These are phyloP conservation scores for Ruellia speciosa DNA, from an alignment of 305 asterid species.

Conservation along the genomic window DNA sequence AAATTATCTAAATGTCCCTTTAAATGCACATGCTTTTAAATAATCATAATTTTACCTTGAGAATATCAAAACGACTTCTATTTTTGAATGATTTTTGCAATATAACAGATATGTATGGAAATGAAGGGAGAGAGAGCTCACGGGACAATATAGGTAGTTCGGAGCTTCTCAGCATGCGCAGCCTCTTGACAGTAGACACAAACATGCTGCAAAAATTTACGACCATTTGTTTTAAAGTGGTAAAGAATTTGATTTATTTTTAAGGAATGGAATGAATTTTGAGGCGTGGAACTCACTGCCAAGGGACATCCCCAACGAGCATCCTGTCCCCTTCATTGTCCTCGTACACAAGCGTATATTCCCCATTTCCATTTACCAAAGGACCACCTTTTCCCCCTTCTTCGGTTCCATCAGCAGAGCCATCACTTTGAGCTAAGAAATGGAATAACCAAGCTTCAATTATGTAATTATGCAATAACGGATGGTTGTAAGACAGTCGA, in stretches of 20 bases:
- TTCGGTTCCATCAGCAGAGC: slow-evolving; percentile 27
- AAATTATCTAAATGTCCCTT: too few species aligned
- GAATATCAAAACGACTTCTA: too few species aligned
- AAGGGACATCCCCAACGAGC: slow-evolving; percentile 57
- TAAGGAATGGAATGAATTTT: neutral
- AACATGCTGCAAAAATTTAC: slow-evolving; percentile 9
- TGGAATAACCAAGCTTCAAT: neutral
- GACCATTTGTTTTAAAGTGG: neutral
- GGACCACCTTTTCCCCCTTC: slow-evolving; percentile 47
- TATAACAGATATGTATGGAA: too few species aligned
- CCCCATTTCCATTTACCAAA: slow-evolving; percentile 65
- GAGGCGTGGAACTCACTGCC: neutral
- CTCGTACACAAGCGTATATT: slow-evolving; percentile 86
- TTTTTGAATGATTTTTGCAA: too few species aligned
- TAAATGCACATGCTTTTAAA: too few species aligned
- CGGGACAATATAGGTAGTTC: neutral
- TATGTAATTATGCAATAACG: neutral
- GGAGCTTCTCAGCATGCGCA: slow-evolving; percentile 6
- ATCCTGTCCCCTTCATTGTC: slow-evolving; percentile 96
- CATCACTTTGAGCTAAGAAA: slow-evolving; percentile 59
- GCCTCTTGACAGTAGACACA: slow-evolving; percentile 11
- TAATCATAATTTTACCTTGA: too few species aligned
- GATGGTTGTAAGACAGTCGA: neutral
- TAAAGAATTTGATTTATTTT: too few species aligned
- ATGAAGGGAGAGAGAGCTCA: neutral